Evolutionary conservation across 305 asterid species (phyloP).

Genomic region (Fraxinus angustifolia): DNA sequence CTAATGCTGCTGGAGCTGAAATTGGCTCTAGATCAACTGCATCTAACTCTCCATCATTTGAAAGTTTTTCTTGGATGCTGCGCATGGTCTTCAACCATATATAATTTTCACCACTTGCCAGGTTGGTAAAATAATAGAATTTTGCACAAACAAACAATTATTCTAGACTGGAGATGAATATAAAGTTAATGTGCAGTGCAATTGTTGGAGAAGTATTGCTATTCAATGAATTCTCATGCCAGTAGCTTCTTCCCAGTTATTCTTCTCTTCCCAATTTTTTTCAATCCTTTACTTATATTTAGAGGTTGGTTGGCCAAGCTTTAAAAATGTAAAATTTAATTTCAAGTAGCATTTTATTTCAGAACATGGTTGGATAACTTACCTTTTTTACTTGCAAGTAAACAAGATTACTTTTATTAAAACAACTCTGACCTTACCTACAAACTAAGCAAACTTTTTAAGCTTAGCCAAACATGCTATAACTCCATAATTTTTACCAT

Average conservation of each 20-base stretch:
- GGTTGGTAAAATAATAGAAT: conserved; percentile 21
- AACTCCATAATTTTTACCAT: background rate
- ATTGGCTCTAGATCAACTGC: conserved; percentile 43
- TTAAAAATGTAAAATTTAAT: background rate
- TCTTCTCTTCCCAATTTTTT: background rate
- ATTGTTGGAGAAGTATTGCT: background rate
- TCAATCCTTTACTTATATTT: background rate
- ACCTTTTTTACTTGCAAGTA: background rate
- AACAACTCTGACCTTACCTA: background rate
- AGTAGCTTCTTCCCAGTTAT: background rate
- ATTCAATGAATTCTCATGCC: background rate
- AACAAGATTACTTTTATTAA: background rate
- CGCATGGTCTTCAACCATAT: conserved; percentile 75
- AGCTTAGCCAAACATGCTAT: background rate
- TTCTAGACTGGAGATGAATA: background rate
- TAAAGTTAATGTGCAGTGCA: background rate
- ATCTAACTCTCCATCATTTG: conserved; percentile 41
- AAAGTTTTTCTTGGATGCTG: conserved; percentile 72
- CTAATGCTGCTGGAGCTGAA: conserved; percentile 54
- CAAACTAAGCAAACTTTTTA: background rate
- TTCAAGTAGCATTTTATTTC: background rate
- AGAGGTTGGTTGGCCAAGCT: background rate
- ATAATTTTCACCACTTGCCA: conserved; percentile 32
- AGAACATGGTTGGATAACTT: background rate
- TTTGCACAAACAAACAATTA: background rate